Percentiles rank a stretch among this genome's conserved stretches.
Conservation (phyloP, 116 monocot species). For the Zostera marina region DNA sequence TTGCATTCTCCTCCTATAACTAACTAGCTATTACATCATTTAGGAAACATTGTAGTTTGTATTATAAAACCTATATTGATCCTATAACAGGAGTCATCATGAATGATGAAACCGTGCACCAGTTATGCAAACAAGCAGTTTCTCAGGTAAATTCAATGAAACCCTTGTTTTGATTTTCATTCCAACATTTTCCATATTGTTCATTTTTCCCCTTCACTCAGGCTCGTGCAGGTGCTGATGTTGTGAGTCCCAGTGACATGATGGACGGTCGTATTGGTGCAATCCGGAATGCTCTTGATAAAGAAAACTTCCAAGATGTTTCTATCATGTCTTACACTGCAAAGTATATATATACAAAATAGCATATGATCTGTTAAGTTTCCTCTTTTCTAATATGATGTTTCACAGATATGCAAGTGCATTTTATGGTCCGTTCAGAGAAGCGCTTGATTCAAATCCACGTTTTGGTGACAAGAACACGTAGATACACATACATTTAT, state of each 20-base stretch:
- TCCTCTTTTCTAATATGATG: neutral
- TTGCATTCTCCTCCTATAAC: neutral
- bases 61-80: neutral
- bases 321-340: conserved; percentile 98
- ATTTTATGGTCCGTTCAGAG: conserved; percentile 97
- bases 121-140: conserved; percentile 93
- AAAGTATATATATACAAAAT: conserved; percentile 34
- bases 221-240: conserved; percentile 95
- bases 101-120: conserved; percentile 99
- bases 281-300: conserved; percentile 68
- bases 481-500: conserved; percentile 17
- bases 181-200: neutral
- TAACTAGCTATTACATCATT: neutral
- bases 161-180: neutral
- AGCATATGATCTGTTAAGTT: neutral
- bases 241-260: conserved; percentile 99
- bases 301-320: conserved; percentile 86
- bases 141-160: conserved; percentile 44
- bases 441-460: conserved; percentile 97
- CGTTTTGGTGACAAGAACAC: conserved; percentile 99
- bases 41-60: neutral
- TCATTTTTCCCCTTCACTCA: conserved; percentile 6
- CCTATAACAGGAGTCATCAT: conserved; percentile 66
- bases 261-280: conserved; percentile 95
- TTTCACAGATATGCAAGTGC: conserved; percentile 81